phyloP scores from a whole-genome alignment of 352 stramenopile genomes.

The Globisporangium camurandrum region DNA sequence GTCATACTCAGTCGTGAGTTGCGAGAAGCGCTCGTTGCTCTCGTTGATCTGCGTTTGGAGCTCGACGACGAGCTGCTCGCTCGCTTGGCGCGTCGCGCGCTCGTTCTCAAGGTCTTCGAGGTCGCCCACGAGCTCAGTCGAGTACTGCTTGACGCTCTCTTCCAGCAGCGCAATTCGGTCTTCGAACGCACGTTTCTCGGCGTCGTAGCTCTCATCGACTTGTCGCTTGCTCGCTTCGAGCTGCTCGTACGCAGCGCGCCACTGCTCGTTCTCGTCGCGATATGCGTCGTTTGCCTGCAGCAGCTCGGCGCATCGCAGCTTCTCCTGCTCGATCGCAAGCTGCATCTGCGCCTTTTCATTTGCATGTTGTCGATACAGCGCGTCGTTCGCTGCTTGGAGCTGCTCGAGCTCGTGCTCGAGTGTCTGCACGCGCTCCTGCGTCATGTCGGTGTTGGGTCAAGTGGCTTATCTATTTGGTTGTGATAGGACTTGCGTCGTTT shows the following conservation, averaged over 20 bases:
- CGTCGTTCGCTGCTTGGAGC: slow-evolving; percentile 48
- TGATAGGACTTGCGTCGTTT: no score
- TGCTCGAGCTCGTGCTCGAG: slow-evolving; percentile 47
- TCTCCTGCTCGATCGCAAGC: slow-evolving; percentile 59
- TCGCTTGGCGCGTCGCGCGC: slow-evolving; percentile 18
- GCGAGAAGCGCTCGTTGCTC: slow-evolving; percentile 42
- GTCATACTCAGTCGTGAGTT: slow-evolving; percentile 52
- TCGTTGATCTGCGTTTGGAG: slow-evolving; percentile 48
- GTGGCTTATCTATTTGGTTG: no score
- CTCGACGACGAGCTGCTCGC: slow-evolving; percentile 31
- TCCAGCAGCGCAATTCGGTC: slow-evolving; percentile 43
- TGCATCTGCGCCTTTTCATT: slow-evolving; percentile 80
- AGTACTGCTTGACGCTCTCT: slow-evolving; percentile 41
- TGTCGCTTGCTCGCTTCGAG: slow-evolving; percentile 42
- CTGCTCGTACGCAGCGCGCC: slow-evolving; percentile 47
- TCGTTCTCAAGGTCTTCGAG: slow-evolving; percentile 49
- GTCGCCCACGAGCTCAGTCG: slow-evolving; percentile 36
- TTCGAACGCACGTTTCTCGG: slow-evolving; percentile 36
- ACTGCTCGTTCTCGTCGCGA: slow-evolving; percentile 51
- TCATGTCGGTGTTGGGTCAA: slow-evolving; percentile 5
- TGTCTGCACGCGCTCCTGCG: slow-evolving; percentile 21
- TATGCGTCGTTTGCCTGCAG: slow-evolving; percentile 32
- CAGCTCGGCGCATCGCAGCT: slow-evolving; percentile 32
- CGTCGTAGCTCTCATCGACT: slow-evolving; percentile 37
- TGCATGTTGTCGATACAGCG: slow-evolving; percentile 52